Base-by-base conservation (phyloP, 148 eudicot genomes). In the Heliosperma pusillum region DNA sequence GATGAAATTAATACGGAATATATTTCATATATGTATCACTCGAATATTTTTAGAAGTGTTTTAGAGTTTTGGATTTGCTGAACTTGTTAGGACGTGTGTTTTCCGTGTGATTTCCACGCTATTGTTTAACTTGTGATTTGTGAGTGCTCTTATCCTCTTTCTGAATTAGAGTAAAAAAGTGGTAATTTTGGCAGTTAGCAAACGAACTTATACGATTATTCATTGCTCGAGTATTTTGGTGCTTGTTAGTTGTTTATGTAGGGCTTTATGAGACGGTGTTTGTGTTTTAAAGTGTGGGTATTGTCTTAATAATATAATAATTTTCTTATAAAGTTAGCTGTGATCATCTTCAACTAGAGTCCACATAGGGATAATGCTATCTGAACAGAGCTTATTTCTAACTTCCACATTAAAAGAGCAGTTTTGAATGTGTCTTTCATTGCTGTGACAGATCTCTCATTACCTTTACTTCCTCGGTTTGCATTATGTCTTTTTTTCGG, bases 281-380 rank as follows among this genome's bases (percentile, higher is more conserved):
- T 57, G 61, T 57, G 61, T 57, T 19, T 57, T 57, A 4, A 19
- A 57, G n/a, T 7, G 26, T 63, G 8, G 67, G 67, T 63, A 10
- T 63, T 3, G 26, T 29, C 67, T 63, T 63, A 60, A 29, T 27
- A 50, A 50, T 3, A 29, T 29, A 26, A 26, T 29, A 26, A 26
- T 29, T 63, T 27, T 29, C 42, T 63, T 36, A 10, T 36, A 19
- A 68, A 21, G 71, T 68, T 67, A 42, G 55, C 55, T 66, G 61
- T 66, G 65, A 66, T 69, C 66, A 60, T 30, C 60, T 56, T 25
- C 21, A 20, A 9, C 64, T 68, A 57, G 40, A 76, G 72, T 67
- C 42, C 10, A 42, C 45, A n/a, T n/a, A 15, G 19, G 13, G 27
- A 0, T 67, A 45, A 27, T 50, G 33, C 22, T 8, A 16, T 47